A percentile compares a stretch with the other conserved stretches of the same genome.
These are phyloP conservation scores for Xanthoparmelia taractica DNA, from an alignment of 495 filamentous ascomycete species.

Conservation along the genomic window DNA sequence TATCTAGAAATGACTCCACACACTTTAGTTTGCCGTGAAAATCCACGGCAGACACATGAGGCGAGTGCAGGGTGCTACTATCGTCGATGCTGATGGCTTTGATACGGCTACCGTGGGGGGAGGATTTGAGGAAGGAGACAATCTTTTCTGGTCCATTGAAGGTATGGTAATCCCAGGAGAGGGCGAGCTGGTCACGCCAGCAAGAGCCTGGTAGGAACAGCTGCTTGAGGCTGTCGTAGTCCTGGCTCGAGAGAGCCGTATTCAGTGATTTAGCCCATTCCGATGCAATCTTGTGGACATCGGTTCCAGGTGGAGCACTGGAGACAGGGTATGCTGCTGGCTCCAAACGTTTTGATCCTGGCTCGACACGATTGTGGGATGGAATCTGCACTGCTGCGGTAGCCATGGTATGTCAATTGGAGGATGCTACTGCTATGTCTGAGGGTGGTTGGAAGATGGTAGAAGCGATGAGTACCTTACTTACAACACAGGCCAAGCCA, in stretches of 20 bases:
- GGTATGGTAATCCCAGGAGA: conserved; percentile 50
- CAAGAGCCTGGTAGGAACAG: conserved; percentile 46
- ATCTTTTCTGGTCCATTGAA: conserved; percentile 49
- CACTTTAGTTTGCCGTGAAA: conserved; percentile 34
- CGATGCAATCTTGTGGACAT: conserved; percentile 42
- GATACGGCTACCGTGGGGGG: conserved; percentile 33
- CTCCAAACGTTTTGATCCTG: conserved; percentile 51
- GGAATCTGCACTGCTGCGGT: conserved; percentile 24
- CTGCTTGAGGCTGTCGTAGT: conserved; percentile 28
- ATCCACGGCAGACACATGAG: conserved; percentile 39
- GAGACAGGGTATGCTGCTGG: conserved; percentile 26
- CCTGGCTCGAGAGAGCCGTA: conserved; percentile 32
- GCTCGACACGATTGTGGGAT: conserved; percentile 51
- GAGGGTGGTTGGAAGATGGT: background rate
- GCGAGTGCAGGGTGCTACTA: conserved; percentile 38
- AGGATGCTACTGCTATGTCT: background rate
- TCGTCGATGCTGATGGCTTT: conserved; percentile 43
- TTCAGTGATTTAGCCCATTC: conserved; percentile 44
- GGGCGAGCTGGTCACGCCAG: conserved; percentile 49
- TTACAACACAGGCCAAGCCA: conserved; percentile 1
- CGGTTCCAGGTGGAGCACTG: conserved; percentile 26
- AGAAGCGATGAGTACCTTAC: background rate
- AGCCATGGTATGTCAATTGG: conserved; percentile 19
- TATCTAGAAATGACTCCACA: conserved; percentile 36
- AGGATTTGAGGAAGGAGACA: conserved; percentile 35